These are phyloP conservation scores for Xerocomus minutiporus DNA, from an alignment of 1,284 basidiomycete genomes.

Conservation along the genomic window DNA sequence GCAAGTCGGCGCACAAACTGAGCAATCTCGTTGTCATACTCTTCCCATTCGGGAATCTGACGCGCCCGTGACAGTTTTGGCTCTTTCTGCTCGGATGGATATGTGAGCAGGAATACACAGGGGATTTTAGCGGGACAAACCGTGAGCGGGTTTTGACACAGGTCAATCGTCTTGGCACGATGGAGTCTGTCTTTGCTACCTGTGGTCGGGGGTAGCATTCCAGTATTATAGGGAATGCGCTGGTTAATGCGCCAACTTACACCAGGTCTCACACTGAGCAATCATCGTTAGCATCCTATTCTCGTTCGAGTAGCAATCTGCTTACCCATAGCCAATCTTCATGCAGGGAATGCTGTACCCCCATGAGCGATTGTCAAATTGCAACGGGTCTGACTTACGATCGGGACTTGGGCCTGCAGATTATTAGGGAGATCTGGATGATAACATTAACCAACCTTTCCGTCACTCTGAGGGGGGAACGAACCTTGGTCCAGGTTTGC, in stretches of 20 bases:
- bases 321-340: slow-evolving; percentile 92
- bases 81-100: slow-evolving; percentile 66
- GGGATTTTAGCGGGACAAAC: slow-evolving; percentile 42
- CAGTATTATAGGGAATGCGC: neutral
- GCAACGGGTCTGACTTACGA: slow-evolving; percentile 48
- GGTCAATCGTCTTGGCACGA: slow-evolving; percentile 84
- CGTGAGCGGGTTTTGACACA: slow-evolving; percentile 90
- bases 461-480: slow-evolving; percentile 1
- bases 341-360: slow-evolving; percentile 68
- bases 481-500: slow-evolving; percentile 92
- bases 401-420: slow-evolving; percentile 81
- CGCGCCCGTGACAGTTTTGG: slow-evolving; percentile 91
- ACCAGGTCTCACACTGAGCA: slow-evolving; percentile 79
- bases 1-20: slow-evolving; percentile 66
- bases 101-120: neutral
- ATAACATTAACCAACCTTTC: neutral
- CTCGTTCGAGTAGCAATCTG: slow-evolving; percentile 7
- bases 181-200: slow-evolving; percentile 78
- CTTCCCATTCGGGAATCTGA: slow-evolving; percentile 96
- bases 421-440: slow-evolving; percentile 85
- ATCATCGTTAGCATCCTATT: slow-evolving; percentile 9
- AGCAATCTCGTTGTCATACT: slow-evolving; percentile 80
- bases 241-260: slow-evolving; percentile 42
- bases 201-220: slow-evolving; percentile 20
- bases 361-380: slow-evolving; percentile 2